Base-by-base conservation (phyloP, 2,329 filamentous ascomycete species). In the Hymenoscyphus occultus region DNA sequence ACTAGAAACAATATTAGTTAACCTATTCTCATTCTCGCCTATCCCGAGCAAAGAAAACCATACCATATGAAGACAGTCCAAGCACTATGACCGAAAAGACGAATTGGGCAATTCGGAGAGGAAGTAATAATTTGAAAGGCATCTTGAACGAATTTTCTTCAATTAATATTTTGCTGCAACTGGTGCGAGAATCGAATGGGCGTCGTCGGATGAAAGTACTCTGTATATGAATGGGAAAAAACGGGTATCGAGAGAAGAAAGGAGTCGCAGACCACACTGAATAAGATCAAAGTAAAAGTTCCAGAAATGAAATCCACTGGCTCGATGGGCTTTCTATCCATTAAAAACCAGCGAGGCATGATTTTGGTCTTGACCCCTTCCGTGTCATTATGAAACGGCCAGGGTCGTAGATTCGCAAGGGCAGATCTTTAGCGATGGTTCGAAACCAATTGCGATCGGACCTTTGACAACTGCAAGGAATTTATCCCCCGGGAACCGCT, bases 21-120 rank as follows among this genome's bases (percentile, higher is more conserved):
- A 64, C 66, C 10, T 12, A 13, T 60, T 60, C 19, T 35, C 6
- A 60, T 62, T 60, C 31, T 56, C 31, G 31, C 51, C 45, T 35
- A 28, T 51, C 13, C n/a, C 48, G 9, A 62, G 19, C 42, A 19
- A 19, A 31, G 16, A 58, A 16, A 56, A 42, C 58, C 68, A 54
- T 78, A 85, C 83, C 81, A 72, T 81, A 84, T 59, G 76, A 78
- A 32, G 83, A 80, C 4, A 85, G 78, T 45, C 75, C 78, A 45
- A 86, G 68, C n/a, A 83, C 76, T 16, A 80, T 73, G 39, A 84
- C 64, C 64, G 66, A 78, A 39, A 84, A 77, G 48, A 81, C 59
- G 51, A 76, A 74, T 74, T 86, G 83, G 51, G 78, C 75, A 56
- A 77, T 77, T 64, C 83, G 80, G 61, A 84, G 72, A 60, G 77